These are phyloP conservation scores for Thielaviopsis populi DNA, from an alignment of 2,329 filamentous ascomycete species.

Conservation along the genomic window DNA sequence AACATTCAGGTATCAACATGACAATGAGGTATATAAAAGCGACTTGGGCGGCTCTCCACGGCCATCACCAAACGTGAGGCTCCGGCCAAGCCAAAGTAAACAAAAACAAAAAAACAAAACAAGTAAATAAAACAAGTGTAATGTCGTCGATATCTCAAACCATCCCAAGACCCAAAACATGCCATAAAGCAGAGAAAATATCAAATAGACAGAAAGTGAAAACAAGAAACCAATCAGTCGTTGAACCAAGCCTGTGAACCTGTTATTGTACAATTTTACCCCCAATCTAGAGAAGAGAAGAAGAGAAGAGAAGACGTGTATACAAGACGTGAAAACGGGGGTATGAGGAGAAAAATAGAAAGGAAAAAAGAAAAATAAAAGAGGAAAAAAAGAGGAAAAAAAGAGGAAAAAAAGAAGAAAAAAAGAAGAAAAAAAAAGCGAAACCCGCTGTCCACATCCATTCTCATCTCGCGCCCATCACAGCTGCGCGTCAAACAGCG, in stretches of 20 bases:
- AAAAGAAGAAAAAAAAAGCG: neutral
- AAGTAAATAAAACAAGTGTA: neutral
- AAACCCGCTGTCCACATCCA: neutral
- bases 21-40: too few relatives aligned
- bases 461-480: too few relatives aligned
- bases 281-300: neutral
- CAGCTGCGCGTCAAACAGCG: neutral
- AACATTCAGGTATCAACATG: too few relatives aligned
- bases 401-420: neutral
- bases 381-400: neutral
- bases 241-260: conserved; percentile 1
- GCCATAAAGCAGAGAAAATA: neutral
- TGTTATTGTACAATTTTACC: neutral
- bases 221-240: conserved; percentile 2
- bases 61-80: too few relatives aligned
- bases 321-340: neutral
- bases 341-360: neutral
- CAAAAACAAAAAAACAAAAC: neutral
- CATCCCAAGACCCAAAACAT: neutral
- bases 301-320: neutral
- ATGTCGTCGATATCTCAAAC: neutral
- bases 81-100: too few relatives aligned
- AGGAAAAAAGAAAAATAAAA: neutral
- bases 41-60: too few relatives aligned
- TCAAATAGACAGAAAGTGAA: neutral